These are phyloP conservation scores for Wickerhamiella azymoides DNA, from an alignment of 805 yeast species.

Conservation along the genomic window DNA sequence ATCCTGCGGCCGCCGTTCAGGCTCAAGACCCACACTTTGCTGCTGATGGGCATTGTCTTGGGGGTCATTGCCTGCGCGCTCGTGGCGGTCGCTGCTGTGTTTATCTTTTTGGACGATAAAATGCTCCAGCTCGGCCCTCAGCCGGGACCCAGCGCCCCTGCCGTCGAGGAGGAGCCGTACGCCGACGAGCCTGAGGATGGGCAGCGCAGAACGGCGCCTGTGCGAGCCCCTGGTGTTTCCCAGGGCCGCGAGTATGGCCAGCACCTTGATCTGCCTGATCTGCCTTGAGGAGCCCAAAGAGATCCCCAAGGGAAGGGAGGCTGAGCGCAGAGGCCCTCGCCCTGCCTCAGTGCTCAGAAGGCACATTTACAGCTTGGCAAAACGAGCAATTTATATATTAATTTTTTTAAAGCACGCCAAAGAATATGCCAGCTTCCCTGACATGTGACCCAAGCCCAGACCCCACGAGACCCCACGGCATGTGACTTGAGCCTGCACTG, in stretches of 20 bases:
- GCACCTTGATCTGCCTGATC: slow-evolving; percentile 17
- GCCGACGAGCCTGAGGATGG: not conserved
- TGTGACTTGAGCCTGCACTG: too few relatives aligned
- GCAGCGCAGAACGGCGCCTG: not conserved
- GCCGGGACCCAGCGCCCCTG: not conserved
- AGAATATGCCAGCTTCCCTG: too few relatives aligned
- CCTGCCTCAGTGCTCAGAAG: too few relatives aligned
- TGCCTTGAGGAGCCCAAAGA: too few relatives aligned
- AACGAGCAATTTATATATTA: too few relatives aligned
- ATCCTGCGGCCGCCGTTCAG: slow-evolving; percentile 18
- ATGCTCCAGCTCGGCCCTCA: not conserved
- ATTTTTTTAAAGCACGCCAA: too few relatives aligned
- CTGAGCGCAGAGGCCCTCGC: too few relatives aligned
- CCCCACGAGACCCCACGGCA: too few relatives aligned
- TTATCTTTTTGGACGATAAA: slow-evolving; percentile 10
- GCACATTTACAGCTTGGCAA: too few relatives aligned
- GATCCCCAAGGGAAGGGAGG: too few relatives aligned
- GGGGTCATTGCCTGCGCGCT: slow-evolving; percentile 18
- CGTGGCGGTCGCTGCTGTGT: slow-evolving; percentile 9
- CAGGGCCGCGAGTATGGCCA: slow-evolving; percentile 22
- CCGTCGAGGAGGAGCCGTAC: not conserved
- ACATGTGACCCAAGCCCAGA: too few relatives aligned
- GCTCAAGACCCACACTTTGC: slow-evolving; percentile 22
- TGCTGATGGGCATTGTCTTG: slow-evolving; percentile 21
- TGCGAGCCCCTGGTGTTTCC: slow-evolving; percentile 9